These are phyloP conservation scores for Trichomonascaceae sp. DNA, from an alignment of 1,139 yeast genomes.

Conservation along the genomic window DNA sequence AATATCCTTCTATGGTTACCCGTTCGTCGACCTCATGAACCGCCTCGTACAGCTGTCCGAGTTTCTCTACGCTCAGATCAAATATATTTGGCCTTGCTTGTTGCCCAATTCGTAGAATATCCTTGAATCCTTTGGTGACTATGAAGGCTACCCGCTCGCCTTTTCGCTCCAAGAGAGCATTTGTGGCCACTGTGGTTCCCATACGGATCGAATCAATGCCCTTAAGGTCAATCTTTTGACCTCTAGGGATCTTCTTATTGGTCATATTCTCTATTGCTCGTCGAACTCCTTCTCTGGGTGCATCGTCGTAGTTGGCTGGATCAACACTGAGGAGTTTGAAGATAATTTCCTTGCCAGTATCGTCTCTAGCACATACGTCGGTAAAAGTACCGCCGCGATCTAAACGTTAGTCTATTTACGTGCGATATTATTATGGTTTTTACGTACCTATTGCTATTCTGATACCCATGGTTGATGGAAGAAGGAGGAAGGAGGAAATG, in stretches of 20 bases:
- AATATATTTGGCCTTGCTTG: conserved; percentile 70
- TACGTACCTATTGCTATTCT: conserved; percentile 22
- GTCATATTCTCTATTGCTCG: conserved; percentile 60
- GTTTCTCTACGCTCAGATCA: conserved; percentile 54
- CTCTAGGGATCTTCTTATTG: conserved; percentile 40
- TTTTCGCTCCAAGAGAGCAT: conserved; percentile 62
- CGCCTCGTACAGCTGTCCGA: conserved; percentile 53
- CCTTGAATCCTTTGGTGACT: conserved; percentile 62
- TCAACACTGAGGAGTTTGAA: conserved; percentile 79
- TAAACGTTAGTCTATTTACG: conserved; percentile 4
- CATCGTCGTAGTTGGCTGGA: conserved; percentile 78
- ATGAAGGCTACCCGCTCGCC: conserved; percentile 60
- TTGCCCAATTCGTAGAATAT: conserved; percentile 60
- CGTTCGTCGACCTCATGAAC: conserved; percentile 69
- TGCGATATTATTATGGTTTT: background rate
- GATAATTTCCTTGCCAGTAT: conserved; percentile 40
- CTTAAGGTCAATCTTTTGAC: conserved; percentile 41
- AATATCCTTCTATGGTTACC: conserved; percentile 60
- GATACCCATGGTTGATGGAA: conserved; percentile 13
- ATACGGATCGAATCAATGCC: conserved; percentile 55
- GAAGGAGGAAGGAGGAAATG: background rate
- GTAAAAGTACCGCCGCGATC: conserved; percentile 73
- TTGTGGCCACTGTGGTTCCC: conserved; percentile 82
- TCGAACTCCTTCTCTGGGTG: conserved; percentile 87
- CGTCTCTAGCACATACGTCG: conserved; percentile 54